These are phyloP conservation scores for Ustilago loliicola DNA, from an alignment of 1,284 basidiomycete genomes.

Conservation along the genomic window DNA sequence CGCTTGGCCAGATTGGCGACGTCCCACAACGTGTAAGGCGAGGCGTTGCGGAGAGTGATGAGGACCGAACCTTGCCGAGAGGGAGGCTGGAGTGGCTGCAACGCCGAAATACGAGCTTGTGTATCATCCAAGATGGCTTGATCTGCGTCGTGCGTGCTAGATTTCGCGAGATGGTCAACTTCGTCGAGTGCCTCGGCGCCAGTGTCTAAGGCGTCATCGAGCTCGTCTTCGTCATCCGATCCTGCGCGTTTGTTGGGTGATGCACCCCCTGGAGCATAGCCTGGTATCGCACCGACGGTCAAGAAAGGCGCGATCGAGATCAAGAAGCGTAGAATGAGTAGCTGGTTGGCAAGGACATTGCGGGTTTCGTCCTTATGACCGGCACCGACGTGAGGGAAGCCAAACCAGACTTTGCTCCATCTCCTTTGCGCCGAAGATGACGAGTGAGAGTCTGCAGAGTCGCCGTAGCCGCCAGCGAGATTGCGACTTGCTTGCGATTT, in stretches of 20 bases:
- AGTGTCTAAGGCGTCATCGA: slow-evolving; percentile 19
- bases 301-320: slow-evolving; percentile 80
- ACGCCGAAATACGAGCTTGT: slow-evolving; percentile 72
- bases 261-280: slow-evolving; percentile 67
- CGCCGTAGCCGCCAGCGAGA: slow-evolving; percentile 12
- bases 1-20: slow-evolving; percentile 62
- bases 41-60: slow-evolving; percentile 86
- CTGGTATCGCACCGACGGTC: slow-evolving; percentile 63
- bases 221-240: slow-evolving; percentile 41
- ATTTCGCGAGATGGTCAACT: background rate
- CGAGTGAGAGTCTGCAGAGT: background rate
- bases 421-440: slow-evolving; percentile 56
- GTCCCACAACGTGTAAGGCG: slow-evolving; percentile 90
- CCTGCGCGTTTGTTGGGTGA: slow-evolving; percentile 12
- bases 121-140: slow-evolving; percentile 55
- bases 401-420: slow-evolving; percentile 90
- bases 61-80: slow-evolving; percentile 77
- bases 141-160: slow-evolving; percentile 33
- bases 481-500: slow-evolving; percentile 11
- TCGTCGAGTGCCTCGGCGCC: slow-evolving; percentile 17
- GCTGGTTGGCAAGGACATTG: slow-evolving; percentile 91
- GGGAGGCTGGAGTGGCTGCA: slow-evolving; percentile 59
- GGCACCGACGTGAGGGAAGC: slow-evolving; percentile 96
- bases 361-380: slow-evolving; percentile 94
- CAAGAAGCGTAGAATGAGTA: slow-evolving; percentile 87